Evolutionary conservation across 805 yeast genomes (phyloP).

Genomic region (Ogataea wickerhamii): DNA sequence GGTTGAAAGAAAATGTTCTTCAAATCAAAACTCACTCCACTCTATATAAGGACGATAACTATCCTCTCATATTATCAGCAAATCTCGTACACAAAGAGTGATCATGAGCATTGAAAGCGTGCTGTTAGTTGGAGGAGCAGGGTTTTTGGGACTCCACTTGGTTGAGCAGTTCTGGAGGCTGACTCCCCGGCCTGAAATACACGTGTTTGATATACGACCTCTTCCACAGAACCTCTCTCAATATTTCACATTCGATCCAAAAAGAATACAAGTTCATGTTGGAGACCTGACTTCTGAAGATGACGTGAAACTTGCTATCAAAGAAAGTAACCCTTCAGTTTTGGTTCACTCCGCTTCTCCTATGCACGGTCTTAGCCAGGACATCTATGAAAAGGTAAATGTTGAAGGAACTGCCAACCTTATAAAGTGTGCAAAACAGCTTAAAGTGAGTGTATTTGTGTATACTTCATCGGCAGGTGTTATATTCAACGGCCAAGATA

Average conservation of each 20-base stretch:
- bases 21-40: too few species aligned
- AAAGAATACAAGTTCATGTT: slow-evolving; percentile 54
- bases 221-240: slow-evolving; percentile 68
- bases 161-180: slow-evolving; percentile 75
- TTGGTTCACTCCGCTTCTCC: slow-evolving; percentile 97
- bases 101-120: slow-evolving; percentile 47
- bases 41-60: too few species aligned
- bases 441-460: slow-evolving; percentile 61
- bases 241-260: slow-evolving; percentile 69
- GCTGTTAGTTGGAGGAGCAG: slow-evolving; percentile 91
- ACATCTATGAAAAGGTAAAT: slow-evolving; percentile 83
- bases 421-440: slow-evolving; percentile 55
- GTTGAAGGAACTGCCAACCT: slow-evolving; percentile 83
- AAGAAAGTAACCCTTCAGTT: slow-evolving; percentile 57
- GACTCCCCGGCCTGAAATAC: slow-evolving; percentile 65
- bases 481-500: slow-evolving; percentile 90
- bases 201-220: slow-evolving; percentile 89
- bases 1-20: too few species aligned
- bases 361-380: slow-evolving; percentile 80
- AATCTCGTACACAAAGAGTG: too few species aligned
- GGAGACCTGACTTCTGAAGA: slow-evolving; percentile 81
- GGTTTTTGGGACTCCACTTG: slow-evolving; percentile 88
- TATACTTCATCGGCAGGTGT: slow-evolving; percentile 98
- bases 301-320: slow-evolving; percentile 65
- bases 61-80: too few species aligned